Conservation (phyloP, 192 early-diverging fungal genomes). For the Gaertneriomyces sp. region DNA sequence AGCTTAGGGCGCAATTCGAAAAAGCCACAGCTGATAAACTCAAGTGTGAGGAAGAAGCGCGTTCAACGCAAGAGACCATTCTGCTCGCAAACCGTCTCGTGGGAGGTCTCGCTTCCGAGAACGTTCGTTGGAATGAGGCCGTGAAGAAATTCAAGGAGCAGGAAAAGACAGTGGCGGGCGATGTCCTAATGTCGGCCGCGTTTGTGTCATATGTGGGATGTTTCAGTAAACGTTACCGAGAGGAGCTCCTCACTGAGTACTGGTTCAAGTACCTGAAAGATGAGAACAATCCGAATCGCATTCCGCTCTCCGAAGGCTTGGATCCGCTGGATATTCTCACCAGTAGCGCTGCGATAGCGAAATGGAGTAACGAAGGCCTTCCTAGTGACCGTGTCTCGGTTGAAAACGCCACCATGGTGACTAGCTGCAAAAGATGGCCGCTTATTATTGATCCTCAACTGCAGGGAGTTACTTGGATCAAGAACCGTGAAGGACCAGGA, state of each 20-base stretch:
- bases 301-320: conserved; percentile 52
- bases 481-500: conserved; percentile 52
- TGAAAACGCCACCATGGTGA: conserved; percentile 64
- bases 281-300: conserved; percentile 41
- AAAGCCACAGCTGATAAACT: conserved; percentile 64
- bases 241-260: conserved; percentile 54
- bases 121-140: conserved; percentile 64
- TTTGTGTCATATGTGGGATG: conserved; percentile 66
- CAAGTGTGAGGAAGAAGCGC: conserved; percentile 60
- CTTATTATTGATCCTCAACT: conserved; percentile 65
- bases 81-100: conserved; percentile 62
- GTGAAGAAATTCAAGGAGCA: conserved; percentile 64
- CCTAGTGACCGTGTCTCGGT: conserved; percentile 60
- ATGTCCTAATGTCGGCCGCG: conserved; percentile 57
- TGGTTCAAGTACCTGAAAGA: conserved; percentile 53
- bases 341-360: conserved; percentile 57
- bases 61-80: conserved; percentile 61
- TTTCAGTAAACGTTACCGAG: conserved; percentile 60
- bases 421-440: conserved; percentile 62
- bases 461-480: conserved; percentile 67
- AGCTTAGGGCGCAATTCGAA: conserved; percentile 60
- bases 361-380: conserved; percentile 66
- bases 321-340: conserved; percentile 61
- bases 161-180: conserved; percentile 62
- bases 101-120: conserved; percentile 63